phyloP scores from a whole-genome alignment of 208 protist species.

The Herpetomonas tarakana region DNA sequence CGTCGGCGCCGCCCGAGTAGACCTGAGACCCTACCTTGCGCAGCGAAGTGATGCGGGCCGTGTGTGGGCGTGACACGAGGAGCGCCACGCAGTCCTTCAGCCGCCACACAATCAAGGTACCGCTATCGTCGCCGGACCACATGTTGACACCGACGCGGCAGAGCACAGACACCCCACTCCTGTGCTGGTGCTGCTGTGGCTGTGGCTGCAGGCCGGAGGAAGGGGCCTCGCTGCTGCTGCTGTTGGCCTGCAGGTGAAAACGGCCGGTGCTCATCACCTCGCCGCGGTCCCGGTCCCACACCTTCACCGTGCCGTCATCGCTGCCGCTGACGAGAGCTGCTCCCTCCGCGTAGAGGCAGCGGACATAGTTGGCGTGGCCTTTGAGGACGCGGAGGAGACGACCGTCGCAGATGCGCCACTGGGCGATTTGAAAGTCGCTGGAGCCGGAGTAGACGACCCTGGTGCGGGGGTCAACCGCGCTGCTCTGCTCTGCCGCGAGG shows the following conservation, averaged over 20 bases:
- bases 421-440: constrained; percentile 79
- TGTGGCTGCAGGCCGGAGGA: neutral
- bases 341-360: constrained; percentile 81
- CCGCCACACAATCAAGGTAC: constrained; percentile 59
- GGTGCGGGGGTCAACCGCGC: constrained; percentile 21
- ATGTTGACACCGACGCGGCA: constrained; percentile 79
- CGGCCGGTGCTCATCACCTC: constrained; percentile 30
- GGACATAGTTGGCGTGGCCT: constrained; percentile 81
- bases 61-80: constrained; percentile 36
- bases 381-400: constrained; percentile 64
- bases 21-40: constrained; percentile 50
- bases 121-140: constrained; percentile 83
- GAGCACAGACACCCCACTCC: constrained; percentile 68
- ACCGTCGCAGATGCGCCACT: constrained; percentile 63
- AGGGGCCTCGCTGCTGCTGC: neutral
- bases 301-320: constrained; percentile 76
- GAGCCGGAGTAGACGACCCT: constrained; percentile 68
- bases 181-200: neutral
- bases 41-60: constrained; percentile 43
- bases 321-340: constrained; percentile 69
- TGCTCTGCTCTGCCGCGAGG: constrained; percentile 26
- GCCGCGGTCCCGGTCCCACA: constrained; percentile 69
- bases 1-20: constrained; percentile 51
- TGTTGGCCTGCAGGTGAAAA: constrained; percentile 39
- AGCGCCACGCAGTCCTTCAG: constrained; percentile 38